Evolutionary conservation across 805 yeast genomes (phyloP).

Genomic region (Cyberlindnera euphorbiiphila): DNA sequence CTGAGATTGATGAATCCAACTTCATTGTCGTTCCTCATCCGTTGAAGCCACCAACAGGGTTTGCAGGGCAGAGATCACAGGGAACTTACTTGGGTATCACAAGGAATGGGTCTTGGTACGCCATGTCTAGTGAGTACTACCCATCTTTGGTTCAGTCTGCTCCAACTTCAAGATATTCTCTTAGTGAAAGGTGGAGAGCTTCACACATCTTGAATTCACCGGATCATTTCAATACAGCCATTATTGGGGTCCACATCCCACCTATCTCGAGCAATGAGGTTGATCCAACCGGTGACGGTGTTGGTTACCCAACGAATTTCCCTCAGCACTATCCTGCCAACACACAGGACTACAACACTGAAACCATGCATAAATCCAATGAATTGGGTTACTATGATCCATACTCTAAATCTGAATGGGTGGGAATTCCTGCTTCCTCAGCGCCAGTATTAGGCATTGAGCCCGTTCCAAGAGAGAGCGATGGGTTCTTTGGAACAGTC

Average conservation of each 20-base stretch:
- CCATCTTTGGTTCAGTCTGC: slow-evolving; percentile 83
- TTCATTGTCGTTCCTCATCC: slow-evolving; percentile 67
- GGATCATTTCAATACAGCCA: slow-evolving; percentile 38
- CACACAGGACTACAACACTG: slow-evolving; percentile 12
- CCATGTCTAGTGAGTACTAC: slow-evolving; percentile 70
- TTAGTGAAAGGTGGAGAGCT: slow-evolving; percentile 40
- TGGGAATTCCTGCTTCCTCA: slow-evolving; percentile 18
- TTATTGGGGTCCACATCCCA: slow-evolving; percentile 47
- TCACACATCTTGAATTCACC: slow-evolving; percentile 35
- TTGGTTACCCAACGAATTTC: slow-evolving; percentile 23
- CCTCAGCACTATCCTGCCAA: slow-evolving; percentile 18
- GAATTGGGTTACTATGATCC: slow-evolving; percentile 14
- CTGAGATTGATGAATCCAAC: slow-evolving; percentile 29
- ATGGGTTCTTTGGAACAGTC: slow-evolving; percentile 21
- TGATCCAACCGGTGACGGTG: slow-evolving; percentile 12
- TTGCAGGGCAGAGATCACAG: slow-evolving; percentile 23
- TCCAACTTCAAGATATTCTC: slow-evolving; percentile 59
- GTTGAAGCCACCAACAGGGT: slow-evolving; percentile 32
- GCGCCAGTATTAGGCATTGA: slow-evolving; percentile 24
- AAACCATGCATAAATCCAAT: slow-evolving; percentile 14
- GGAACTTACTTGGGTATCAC: slow-evolving; percentile 70
- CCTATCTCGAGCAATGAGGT: slow-evolving; percentile 9
- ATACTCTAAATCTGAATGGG: slow-evolving; percentile 19
- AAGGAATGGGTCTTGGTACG: slow-evolving; percentile 71
- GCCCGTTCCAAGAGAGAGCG: slow-evolving; percentile 19